Evolutionary conservation across 352 stramenopile species (phyloP).

Genomic region (Phytophthora pseudosyringae): DNA sequence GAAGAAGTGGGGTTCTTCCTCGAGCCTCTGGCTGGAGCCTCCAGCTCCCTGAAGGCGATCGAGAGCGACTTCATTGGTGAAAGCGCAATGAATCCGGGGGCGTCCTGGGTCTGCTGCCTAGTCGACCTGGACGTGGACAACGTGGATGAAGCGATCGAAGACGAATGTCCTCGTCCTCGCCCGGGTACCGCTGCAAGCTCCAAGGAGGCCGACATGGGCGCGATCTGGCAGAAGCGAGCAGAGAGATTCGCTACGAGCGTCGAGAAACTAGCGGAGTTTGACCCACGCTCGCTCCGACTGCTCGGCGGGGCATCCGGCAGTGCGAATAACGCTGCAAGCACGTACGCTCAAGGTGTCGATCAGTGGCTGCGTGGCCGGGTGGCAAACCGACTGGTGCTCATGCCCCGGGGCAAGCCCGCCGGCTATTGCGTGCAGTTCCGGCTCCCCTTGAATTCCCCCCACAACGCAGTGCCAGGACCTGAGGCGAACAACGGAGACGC

Average conservation of each 20-base stretch:
- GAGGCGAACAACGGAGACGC: constrained; percentile 11
- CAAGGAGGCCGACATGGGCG: constrained; percentile 23
- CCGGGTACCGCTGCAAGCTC: constrained; percentile 4
- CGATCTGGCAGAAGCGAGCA: constrained; percentile 35
- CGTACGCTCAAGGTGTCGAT: constrained; percentile 25
- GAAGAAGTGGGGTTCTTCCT: constrained; percentile 37
- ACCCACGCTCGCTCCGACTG: constrained; percentile 22
- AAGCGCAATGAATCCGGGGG: neutral
- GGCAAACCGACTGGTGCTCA: constrained; percentile 48
- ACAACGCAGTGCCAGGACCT: neutral
- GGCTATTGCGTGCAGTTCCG: constrained; percentile 73
- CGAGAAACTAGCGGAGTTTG: constrained; percentile 30
- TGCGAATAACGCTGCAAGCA: constrained; percentile 12
- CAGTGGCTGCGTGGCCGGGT: constrained; percentile 51
- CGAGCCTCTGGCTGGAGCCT: constrained; percentile 27
- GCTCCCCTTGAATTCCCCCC: constrained; percentile 29
- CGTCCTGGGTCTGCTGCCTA: constrained; percentile 38
- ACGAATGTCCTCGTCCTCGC: constrained; percentile 13
- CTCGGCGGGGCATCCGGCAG: constrained; percentile 18
- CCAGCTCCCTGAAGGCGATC: constrained; percentile 32
- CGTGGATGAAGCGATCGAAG: constrained; percentile 38
- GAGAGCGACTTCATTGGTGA: constrained; percentile 29
- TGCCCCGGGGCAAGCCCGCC: constrained; percentile 52
- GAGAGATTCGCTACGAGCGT: constrained; percentile 23
- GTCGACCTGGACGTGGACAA: constrained; percentile 65